Evolutionary conservation across 192 early-diverging fungal genomes (phyloP).

Genomic region (Pilobolus umbonatus): DNA sequence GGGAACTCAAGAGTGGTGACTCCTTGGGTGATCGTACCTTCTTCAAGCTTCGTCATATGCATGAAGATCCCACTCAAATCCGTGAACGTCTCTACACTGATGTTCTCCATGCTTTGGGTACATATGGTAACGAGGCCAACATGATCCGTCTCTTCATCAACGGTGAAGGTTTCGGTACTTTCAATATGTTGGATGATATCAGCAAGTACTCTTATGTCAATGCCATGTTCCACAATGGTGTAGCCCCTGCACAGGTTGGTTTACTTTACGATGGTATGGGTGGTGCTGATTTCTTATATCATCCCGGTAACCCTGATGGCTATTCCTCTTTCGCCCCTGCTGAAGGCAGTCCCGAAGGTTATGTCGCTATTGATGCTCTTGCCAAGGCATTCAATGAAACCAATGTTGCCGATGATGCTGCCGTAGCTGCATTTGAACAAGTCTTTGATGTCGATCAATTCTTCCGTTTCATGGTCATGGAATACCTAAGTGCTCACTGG

Average conservation of each 20-base stretch:
- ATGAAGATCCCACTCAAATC: conserved; percentile 49
- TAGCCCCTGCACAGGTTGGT: conserved; percentile 29
- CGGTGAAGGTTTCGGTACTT: conserved; percentile 39
- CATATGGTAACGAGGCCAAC: conserved; percentile 41
- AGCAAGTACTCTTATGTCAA: conserved; percentile 37
- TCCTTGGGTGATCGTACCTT: conserved; percentile 31
- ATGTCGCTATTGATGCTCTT: conserved; percentile 26
- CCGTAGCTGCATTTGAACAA: conserved; percentile 25
- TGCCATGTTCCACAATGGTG: conserved; percentile 38
- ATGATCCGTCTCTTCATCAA: conserved; percentile 44
- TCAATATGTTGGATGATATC: conserved; percentile 45
- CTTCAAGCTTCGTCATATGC: conserved; percentile 46
- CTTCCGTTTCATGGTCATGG: conserved; percentile 45
- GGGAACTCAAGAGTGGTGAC: conserved; percentile 17
- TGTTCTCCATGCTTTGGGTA: conserved; percentile 37
- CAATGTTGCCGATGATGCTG: conserved; percentile 24
- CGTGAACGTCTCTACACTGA: conserved; percentile 49
- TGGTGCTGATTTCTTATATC: conserved; percentile 39
- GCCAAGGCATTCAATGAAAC: conserved; percentile 27
- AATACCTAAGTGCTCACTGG: conserved; percentile 45
- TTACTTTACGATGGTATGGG: conserved; percentile 41
- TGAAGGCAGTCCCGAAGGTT: conserved; percentile 22
- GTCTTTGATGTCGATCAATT: conserved; percentile 36
- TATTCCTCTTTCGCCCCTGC: conserved; percentile 33
- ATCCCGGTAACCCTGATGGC: conserved; percentile 17